A percentile compares a stretch with the other conserved stretches of the same genome.
Conservation (phyloP, 2,329 filamentous ascomycete species). For the Aureobasidium mangrovei region DNA sequence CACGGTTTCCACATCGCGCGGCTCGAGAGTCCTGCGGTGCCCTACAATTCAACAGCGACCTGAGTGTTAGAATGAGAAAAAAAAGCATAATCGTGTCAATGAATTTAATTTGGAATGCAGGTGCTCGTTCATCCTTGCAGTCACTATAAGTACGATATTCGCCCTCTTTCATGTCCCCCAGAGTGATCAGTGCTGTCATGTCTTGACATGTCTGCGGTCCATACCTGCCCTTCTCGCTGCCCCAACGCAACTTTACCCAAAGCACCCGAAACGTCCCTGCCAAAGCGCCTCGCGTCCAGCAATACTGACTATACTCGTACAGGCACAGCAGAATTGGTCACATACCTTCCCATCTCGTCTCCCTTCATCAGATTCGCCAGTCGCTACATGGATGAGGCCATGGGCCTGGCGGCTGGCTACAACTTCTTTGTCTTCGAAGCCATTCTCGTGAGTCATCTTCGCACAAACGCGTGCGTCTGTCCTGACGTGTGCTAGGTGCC, state of each 20-base stretch:
- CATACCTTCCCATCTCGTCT: constrained; percentile 65
- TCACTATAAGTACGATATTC: constrained; percentile 31
- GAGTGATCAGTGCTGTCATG: not conserved
- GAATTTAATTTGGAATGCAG: constrained; percentile 19
- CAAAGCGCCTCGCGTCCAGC: not conserved
- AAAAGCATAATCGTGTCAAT: not conserved
- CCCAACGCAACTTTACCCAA: constrained; percentile 13
- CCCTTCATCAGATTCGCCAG: constrained; percentile 72
- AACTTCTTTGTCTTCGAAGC: constrained; percentile 26
- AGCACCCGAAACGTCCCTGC: not conserved
- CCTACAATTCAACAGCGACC: not conserved
- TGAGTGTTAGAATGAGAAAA: not conserved
- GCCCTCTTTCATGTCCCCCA: not conserved
- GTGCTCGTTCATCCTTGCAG: constrained; percentile 35
- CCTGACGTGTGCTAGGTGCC: constrained; percentile 16
- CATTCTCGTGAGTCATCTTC: constrained; percentile 15
- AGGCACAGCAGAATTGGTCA: constrained; percentile 66
- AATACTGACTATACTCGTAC: constrained; percentile 2
- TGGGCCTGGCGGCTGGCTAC: constrained; percentile 43
- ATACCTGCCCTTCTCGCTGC: not conserved
- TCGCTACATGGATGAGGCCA: constrained; percentile 65
- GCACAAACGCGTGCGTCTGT: not conserved
- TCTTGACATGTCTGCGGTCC: not conserved
- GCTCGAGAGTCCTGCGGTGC: not conserved
- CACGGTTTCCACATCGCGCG: not conserved